Conservation (phyloP, 768 basidiomycete genomes). For the Boletellus ananiceps region DNA sequence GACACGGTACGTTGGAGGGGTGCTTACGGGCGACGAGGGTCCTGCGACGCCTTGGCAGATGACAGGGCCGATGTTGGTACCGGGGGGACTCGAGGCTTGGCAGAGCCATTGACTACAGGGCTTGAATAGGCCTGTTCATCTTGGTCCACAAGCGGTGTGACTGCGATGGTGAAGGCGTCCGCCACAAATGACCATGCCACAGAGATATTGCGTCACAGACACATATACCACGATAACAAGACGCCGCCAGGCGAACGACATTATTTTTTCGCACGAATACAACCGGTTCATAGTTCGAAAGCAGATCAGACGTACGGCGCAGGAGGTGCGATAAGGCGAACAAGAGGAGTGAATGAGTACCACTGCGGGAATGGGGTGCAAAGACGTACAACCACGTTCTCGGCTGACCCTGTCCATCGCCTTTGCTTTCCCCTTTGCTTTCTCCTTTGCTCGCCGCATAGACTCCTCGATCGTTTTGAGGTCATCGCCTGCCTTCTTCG, state of each 20-base stretch:
- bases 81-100: constrained; percentile 47
- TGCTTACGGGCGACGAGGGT: constrained; percentile 59
- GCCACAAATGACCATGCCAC: constrained; percentile 10
- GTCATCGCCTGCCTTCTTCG: constrained; percentile 74
- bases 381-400: constrained; percentile 70
- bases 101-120: constrained; percentile 29
- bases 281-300: constrained; percentile 8
- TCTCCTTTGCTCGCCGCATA: constrained; percentile 72
- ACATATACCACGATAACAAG: not conserved
- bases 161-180: constrained; percentile 15
- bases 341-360: constrained; percentile 9
- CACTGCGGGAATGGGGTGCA: constrained; percentile 7
- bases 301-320: constrained; percentile 1
- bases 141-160: constrained; percentile 46
- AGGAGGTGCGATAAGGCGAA: constrained; percentile 16
- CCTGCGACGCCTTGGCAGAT: constrained; percentile 51
- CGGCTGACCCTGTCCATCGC: constrained; percentile 67
- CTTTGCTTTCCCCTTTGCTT: constrained; percentile 67
- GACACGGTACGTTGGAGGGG: constrained; percentile 15
- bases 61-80: constrained; percentile 43
- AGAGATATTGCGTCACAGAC: constrained; percentile 10
- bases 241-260: not conserved
- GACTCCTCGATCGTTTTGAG: constrained; percentile 70
- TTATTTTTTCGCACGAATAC: constrained; percentile 9
- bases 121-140: constrained; percentile 43